These are phyloP conservation scores for Syzygium jambos DNA, from an alignment of 345 rosid species.

Conservation along the genomic window DNA sequence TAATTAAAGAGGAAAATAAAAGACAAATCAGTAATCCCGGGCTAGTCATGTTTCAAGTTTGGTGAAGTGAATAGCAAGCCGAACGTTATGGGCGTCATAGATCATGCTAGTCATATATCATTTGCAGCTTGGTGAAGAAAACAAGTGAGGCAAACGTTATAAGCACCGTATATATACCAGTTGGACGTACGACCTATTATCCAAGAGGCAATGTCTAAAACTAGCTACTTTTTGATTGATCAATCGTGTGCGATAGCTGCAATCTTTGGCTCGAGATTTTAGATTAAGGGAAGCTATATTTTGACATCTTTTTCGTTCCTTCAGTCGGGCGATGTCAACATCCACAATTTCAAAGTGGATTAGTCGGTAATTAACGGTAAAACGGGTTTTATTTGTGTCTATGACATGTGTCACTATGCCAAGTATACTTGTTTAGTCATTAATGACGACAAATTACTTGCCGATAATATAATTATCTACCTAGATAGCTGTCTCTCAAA, in stretches of 20 bases:
- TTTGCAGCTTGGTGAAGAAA: not conserved
- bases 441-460: not conserved
- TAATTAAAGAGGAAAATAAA: not conserved
- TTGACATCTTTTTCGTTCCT: not conserved
- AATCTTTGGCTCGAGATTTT: not conserved
- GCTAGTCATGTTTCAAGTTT: not conserved
- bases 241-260: not conserved
- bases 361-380: not conserved
- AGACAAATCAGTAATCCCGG: not conserved
- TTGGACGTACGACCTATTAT: not conserved
- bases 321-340: not conserved
- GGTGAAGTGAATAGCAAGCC: not conserved
- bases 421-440: not conserved
- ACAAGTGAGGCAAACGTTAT: not conserved
- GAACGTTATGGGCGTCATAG: not conserved
- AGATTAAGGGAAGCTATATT: not conserved
- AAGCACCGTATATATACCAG: not conserved
- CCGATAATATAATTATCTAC: not conserved
- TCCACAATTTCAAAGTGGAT: not conserved
- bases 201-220: not conserved
- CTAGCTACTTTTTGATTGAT: not conserved
- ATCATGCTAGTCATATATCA: not conserved
- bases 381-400: too few relatives aligned
- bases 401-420: not conserved
- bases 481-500: not conserved